phyloP scores from a whole-genome alignment of 805 yeast species.

The Vanderwaltozyma tropicalis region DNA sequence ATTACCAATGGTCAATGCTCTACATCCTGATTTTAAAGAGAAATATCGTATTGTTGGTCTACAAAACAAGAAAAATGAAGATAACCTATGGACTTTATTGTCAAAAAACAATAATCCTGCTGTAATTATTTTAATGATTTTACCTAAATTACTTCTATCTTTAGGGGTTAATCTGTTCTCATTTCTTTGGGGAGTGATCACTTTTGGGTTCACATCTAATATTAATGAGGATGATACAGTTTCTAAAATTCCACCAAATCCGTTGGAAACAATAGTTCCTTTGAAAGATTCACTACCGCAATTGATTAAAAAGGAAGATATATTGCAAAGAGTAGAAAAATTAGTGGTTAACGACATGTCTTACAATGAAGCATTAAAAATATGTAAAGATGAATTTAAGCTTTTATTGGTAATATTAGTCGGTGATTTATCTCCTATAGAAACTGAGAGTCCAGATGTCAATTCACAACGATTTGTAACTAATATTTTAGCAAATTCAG shows the following conservation, averaged over 20 bases:
- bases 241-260: constrained; percentile 14
- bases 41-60: constrained; percentile 20
- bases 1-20: constrained; percentile 26
- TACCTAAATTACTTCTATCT: constrained; percentile 39
- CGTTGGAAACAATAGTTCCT: constrained; percentile 8
- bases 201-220: constrained; percentile 13
- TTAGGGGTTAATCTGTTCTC: constrained; percentile 14
- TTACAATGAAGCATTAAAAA: constrained; percentile 35
- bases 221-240: constrained; percentile 5
- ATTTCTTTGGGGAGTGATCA: constrained; percentile 13
- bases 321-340: constrained; percentile 5
- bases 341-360: constrained; percentile 12
- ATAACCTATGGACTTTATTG: constrained; percentile 2
- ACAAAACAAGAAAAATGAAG: constrained; percentile 5
- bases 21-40: constrained; percentile 24
- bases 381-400: constrained; percentile 33
- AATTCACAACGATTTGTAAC: constrained; percentile 35
- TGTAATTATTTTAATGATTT: constrained; percentile 40
- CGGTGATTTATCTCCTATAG: constrained; percentile 24
- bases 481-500: constrained; percentile 36
- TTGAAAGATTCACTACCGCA: constrained; percentile 5
- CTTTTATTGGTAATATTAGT: constrained; percentile 47
- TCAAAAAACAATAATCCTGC: constrained; percentile 27
- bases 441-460: constrained; percentile 7
- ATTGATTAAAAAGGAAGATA: constrained; percentile 5